A percentile compares a stretch with the other conserved stretches of the same genome.
phyloP scores from a whole-genome alignment of 805 yeast genomes.

The Suhomyces tanzawaensis region DNA sequence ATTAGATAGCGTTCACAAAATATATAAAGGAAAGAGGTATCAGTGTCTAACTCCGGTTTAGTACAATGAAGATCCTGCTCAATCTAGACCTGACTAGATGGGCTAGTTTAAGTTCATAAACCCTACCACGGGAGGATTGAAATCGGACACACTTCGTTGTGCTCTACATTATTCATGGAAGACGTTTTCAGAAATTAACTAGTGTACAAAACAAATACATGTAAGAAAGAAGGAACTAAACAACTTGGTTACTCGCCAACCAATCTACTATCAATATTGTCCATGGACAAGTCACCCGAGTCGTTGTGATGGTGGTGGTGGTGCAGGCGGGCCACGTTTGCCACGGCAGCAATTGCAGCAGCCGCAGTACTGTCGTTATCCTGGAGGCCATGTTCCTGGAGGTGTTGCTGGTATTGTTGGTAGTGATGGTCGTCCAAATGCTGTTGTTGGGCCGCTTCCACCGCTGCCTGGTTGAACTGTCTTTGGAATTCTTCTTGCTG shows the following conservation, averaged over 20 bases:
- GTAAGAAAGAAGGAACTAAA: constrained; percentile 1
- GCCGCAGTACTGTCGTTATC: constrained; percentile 25
- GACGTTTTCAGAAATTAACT: too few species aligned
- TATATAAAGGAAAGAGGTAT: too few species aligned
- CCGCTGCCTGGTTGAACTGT: constrained; percentile 14
- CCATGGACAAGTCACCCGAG: constrained; percentile 38
- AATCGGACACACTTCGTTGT: too few species aligned
- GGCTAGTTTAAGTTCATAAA: too few species aligned
- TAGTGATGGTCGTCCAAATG: constrained; percentile 26
- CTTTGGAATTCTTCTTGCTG: constrained; percentile 16
- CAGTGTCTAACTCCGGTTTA: too few species aligned
- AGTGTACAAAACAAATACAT: constrained; percentile 14
- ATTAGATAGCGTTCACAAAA: too few species aligned
- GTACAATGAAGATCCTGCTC: too few species aligned
- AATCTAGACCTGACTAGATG: too few species aligned
- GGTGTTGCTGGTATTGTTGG: constrained; percentile 27
- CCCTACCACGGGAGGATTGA: too few species aligned
- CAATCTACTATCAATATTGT: constrained; percentile 43
- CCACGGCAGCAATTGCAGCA: constrained; percentile 43
- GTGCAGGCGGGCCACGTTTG: constrained; percentile 28
- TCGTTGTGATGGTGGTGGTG: constrained; percentile 22
- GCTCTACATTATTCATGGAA: too few species aligned
- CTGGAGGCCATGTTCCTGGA: constrained; percentile 26
- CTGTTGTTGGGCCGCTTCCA: constrained; percentile 17
- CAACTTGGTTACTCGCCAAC: constrained; percentile 35